Conservation (phyloP, 192 early-diverging fungal genomes). For the Jimgerdemannia lactiflua region DNA sequence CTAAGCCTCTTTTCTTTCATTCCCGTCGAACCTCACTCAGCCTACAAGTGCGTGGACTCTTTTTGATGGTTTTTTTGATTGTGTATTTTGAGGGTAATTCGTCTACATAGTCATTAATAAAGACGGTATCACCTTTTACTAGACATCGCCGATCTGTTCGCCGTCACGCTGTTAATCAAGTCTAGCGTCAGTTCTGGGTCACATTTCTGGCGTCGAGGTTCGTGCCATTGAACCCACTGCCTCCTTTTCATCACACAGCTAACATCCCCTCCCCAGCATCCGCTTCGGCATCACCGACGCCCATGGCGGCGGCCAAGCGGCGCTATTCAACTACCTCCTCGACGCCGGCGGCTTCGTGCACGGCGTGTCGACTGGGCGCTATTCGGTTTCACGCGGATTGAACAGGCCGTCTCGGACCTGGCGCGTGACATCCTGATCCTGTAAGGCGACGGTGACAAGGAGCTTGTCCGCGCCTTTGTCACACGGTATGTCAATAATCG, state of each 20-base stretch:
- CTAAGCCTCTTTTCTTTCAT: background rate
- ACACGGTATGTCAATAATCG: conserved; percentile 48
- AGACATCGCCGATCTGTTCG: conserved; percentile 68
- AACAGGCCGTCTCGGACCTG: conserved; percentile 52
- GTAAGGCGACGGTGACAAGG: conserved; percentile 70
- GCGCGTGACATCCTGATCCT: conserved; percentile 65
- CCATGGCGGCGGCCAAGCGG: conserved; percentile 69
- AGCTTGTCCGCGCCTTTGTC: conserved; percentile 53
- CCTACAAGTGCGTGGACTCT: conserved; percentile 52
- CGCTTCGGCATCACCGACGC: conserved; percentile 71
- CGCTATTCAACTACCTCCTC: conserved; percentile 65
- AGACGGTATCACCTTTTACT: background rate
- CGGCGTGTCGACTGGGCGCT: conserved; percentile 33
- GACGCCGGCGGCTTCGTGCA: conserved; percentile 64
- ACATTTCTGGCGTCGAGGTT: conserved; percentile 62
- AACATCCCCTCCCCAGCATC: conserved; percentile 33
- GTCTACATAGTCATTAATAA: background rate
- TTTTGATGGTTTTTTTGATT: conserved; percentile 2
- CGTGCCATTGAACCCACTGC: too few relatives aligned
- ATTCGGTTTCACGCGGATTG: conserved; percentile 58
- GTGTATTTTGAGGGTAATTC: too few relatives aligned
- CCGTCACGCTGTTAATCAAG: conserved; percentile 56
- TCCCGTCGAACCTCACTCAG: conserved; percentile 8
- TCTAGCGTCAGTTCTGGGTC: conserved; percentile 60
- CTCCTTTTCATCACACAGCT: background rate